Conservation (phyloP, 2,329 filamentous ascomycete species). For the Hypoxylon sp. region DNA sequence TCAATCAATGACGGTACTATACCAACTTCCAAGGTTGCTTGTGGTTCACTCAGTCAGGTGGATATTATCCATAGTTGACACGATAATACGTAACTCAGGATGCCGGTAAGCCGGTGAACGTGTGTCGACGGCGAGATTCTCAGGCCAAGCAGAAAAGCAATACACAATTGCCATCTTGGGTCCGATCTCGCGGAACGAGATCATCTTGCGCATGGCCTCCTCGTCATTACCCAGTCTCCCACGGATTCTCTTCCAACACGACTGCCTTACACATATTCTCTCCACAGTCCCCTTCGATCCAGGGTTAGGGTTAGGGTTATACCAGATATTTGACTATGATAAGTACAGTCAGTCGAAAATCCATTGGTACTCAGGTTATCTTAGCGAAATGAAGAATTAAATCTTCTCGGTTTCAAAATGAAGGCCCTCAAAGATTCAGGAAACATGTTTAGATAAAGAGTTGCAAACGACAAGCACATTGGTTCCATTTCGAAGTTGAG, state of each 20-base stretch:
- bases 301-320: slow-evolving; percentile 1
- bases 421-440: neutral
- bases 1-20: neutral
- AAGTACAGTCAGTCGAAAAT: neutral
- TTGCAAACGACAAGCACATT: neutral
- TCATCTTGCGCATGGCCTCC: slow-evolving; percentile 63
- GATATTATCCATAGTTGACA: neutral
- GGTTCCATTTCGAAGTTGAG: slow-evolving; percentile 8
- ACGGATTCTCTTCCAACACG: neutral
- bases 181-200: slow-evolving; percentile 66
- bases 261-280: neutral
- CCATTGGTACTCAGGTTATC: neutral
- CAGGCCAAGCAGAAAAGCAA: slow-evolving; percentile 64
- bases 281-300: neutral
- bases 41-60: neutral
- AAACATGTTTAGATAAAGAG: neutral
- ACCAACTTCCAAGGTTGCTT: neutral
- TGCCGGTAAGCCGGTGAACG: slow-evolving; percentile 64
- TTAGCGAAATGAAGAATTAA: neutral
- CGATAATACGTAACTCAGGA: slow-evolving; percentile 58
- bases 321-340: neutral
- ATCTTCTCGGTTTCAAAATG: neutral
- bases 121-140: slow-evolving; percentile 69
- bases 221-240: slow-evolving; percentile 63
- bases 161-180: slow-evolving; percentile 69